Evolutionary conservation across 768 basidiomycete genomes (phyloP).

Genomic region (Leccinum longicurvipes): DNA sequence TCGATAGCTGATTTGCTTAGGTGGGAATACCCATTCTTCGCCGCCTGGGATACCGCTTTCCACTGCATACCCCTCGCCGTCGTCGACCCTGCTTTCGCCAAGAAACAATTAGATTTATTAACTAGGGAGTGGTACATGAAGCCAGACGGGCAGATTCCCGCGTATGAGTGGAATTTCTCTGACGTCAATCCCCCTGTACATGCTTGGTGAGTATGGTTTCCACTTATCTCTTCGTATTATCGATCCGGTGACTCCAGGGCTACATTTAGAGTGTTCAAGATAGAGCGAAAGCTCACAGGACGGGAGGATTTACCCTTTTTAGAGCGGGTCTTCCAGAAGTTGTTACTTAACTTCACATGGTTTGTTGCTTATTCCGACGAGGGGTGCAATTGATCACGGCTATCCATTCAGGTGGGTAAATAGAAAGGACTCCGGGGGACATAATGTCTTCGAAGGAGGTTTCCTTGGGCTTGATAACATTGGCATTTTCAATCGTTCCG

Average conservation of each 20-base stretch:
- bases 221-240: neutral
- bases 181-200: constrained; percentile 99
- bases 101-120: constrained; percentile 94
- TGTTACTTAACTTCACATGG: constrained; percentile 97
- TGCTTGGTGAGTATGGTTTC: constrained; percentile 64
- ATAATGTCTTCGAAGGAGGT: constrained; percentile 97
- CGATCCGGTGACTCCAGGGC: constrained; percentile 49
- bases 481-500: constrained; percentile 95
- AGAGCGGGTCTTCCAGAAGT: constrained; percentile 97
- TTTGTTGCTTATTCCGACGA: constrained; percentile 28
- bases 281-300: constrained; percentile 93
- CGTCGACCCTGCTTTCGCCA: constrained; percentile 92
- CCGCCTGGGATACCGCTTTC: constrained; percentile 98
- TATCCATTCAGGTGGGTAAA: constrained; percentile 82
- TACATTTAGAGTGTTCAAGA: constrained; percentile 98
- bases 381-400: neutral
- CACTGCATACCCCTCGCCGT: constrained; percentile 97
- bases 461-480: constrained; percentile 99
- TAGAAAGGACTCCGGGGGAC: constrained; percentile 90
- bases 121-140: constrained; percentile 99
- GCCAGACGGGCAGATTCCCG: constrained; percentile 97
- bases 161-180: constrained; percentile 99
- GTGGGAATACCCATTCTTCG: constrained; percentile 99
- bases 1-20: constrained; percentile 33
- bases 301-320: constrained; percentile 88